Evolutionary conservation across 2,329 filamentous ascomycete genomes (phyloP).

Genomic region (Pyrenochaeta sp.): DNA sequence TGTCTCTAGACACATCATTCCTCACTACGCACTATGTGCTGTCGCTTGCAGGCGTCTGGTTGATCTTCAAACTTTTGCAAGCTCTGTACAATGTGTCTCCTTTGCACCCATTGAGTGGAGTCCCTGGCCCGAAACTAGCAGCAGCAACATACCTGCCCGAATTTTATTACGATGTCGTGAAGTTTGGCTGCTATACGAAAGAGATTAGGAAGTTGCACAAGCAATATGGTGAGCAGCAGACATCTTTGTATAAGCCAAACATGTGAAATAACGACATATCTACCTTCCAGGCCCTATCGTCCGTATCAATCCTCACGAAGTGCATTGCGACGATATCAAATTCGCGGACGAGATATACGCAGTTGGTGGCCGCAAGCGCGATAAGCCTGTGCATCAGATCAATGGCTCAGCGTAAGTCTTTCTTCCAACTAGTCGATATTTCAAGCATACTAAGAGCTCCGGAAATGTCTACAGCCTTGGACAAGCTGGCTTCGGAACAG

Average conservation of each 20-base stretch:
- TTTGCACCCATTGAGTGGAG: slow-evolving; percentile 37
- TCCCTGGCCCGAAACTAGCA: slow-evolving; percentile 47
- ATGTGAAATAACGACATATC: background rate
- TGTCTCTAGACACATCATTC: slow-evolving; percentile 10
- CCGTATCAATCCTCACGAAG: slow-evolving; percentile 44
- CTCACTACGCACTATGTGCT: slow-evolving; percentile 8
- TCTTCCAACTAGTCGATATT: background rate
- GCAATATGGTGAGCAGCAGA: slow-evolving; percentile 38
- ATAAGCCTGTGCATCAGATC: slow-evolving; percentile 37
- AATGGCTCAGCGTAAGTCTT: slow-evolving; percentile 35
- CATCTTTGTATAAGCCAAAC: background rate
- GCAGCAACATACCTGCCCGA: slow-evolving; percentile 48
- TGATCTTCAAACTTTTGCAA: slow-evolving; percentile 23
- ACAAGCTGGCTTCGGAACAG: slow-evolving; percentile 32
- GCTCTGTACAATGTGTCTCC: slow-evolving; percentile 37
- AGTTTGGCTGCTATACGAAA: slow-evolving; percentile 41
- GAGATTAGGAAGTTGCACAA: slow-evolving; percentile 49
- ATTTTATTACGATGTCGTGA: slow-evolving; percentile 48
- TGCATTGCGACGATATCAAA: slow-evolving; percentile 41
- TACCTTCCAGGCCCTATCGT: slow-evolving; percentile 39
- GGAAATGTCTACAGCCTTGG: slow-evolving; percentile 19
- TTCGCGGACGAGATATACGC: slow-evolving; percentile 44
- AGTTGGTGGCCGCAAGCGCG: slow-evolving; percentile 32
- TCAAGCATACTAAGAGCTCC: background rate
- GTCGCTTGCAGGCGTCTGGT: slow-evolving; percentile 17